Evolutionary conservation across 306 rosid species (phyloP).

Genomic region (Acacia confusa): DNA sequence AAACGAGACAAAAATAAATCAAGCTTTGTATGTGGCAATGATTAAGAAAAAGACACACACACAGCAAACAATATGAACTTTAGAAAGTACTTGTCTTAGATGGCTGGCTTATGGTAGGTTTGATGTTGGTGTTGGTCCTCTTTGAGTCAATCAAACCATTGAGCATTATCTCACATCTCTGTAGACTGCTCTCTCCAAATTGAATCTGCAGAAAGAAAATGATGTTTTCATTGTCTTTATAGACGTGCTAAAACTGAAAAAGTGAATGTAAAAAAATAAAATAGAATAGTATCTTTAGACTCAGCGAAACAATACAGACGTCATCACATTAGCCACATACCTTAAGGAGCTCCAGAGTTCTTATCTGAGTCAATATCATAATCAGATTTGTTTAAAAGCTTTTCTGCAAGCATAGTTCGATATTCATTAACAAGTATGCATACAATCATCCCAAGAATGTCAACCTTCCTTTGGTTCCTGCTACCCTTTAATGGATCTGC

Average conservation of each 20-base stretch:
- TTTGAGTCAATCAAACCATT: conserved; percentile 90
- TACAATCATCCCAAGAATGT: conserved; percentile 97
- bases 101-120: conserved; percentile 74
- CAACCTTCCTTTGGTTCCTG: conserved; percentile 86
- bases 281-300: conserved; percentile 17
- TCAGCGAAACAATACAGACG: conserved; percentile 24
- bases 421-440: conserved; percentile 89
- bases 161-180: conserved; percentile 96
- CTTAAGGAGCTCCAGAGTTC: conserved; percentile 96
- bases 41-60: conserved; percentile 2
- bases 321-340: conserved; percentile 35
- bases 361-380: conserved; percentile 93
- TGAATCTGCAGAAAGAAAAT: conserved; percentile 65
- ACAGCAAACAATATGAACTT: conserved; percentile 6
- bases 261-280: no score
- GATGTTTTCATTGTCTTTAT: conserved; percentile 29
- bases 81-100: conserved; percentile 52
- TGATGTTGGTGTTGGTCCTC: conserved; percentile 72
- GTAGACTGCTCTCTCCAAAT: conserved; percentile 97
- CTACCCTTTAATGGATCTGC: conserved; percentile 93
- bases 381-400: conserved; percentile 91
- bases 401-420: conserved; percentile 98
- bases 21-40: neutral
- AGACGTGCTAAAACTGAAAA: neutral
- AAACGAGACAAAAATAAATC: conserved; percentile 15